Evolutionary conservation across 2,329 filamentous ascomycete genomes (phyloP).

Genomic region (Metarhizium humberi): DNA sequence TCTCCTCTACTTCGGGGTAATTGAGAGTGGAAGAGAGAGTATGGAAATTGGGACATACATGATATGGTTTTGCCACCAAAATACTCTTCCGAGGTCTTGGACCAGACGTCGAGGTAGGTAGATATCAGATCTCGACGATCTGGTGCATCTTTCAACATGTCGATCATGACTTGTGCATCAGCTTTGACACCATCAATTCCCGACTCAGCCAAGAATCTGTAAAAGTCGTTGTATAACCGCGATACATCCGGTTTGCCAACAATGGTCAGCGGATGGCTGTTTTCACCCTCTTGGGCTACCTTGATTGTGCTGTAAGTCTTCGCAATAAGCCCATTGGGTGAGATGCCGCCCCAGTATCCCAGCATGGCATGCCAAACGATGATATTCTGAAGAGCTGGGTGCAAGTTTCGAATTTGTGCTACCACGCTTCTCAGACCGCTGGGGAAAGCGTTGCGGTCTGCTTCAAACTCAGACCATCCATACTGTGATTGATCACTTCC

Average conservation of each 20-base stretch:
- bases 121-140: constrained; percentile 63
- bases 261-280: constrained; percentile 41
- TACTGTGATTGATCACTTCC: constrained; percentile 44
- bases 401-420: constrained; percentile 54
- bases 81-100: constrained; percentile 63
- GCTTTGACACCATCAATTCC: constrained; percentile 88
- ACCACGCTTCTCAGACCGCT: constrained; percentile 66
- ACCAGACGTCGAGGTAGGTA: constrained; percentile 81
- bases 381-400: constrained; percentile 70
- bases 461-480: constrained; percentile 79
- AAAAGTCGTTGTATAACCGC: constrained; percentile 85
- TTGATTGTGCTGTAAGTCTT: constrained; percentile 67
- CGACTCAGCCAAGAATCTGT: constrained; percentile 62
- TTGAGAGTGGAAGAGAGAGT: constrained; percentile 77
- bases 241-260: constrained; percentile 66
- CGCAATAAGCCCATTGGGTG: constrained; percentile 64
- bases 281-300: constrained; percentile 48
- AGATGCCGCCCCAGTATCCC: constrained; percentile 87
- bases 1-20: constrained; percentile 66
- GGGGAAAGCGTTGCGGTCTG: constrained; percentile 70
- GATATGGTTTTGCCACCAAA: constrained; percentile 74
- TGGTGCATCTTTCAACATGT: constrained; percentile 59
- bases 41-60: constrained; percentile 89
- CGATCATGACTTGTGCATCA: constrained; percentile 84
- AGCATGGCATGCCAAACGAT: constrained; percentile 90